Conservation (phyloP, 2,329 filamentous ascomycete genomes). For the Dactylellina leptospora region DNA sequence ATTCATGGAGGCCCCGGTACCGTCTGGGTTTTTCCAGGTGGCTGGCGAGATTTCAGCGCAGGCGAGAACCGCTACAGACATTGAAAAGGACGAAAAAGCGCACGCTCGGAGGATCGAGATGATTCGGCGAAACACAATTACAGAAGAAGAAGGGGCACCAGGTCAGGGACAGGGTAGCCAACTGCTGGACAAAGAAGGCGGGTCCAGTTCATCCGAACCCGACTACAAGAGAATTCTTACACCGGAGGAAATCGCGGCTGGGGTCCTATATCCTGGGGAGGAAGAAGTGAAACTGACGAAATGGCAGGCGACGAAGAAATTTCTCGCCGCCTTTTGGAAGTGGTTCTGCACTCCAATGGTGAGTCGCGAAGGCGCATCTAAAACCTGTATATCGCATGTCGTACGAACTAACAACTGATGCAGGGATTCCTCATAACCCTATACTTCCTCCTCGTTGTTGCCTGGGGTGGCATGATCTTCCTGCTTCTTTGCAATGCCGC, state of each 20-base stretch:
- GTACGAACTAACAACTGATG: conserved; percentile 19
- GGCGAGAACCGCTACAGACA: conserved; percentile 43
- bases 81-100: conserved; percentile 42
- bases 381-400: neutral
- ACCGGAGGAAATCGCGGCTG: conserved; percentile 70
- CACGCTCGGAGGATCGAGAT: conserved; percentile 36
- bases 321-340: conserved; percentile 71
- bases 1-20: conserved; percentile 40
- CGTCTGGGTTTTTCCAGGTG: conserved; percentile 47
- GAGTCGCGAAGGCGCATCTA: neutral
- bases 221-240: conserved; percentile 58
- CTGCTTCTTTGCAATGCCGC: conserved; percentile 79
- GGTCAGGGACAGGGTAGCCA: conserved; percentile 56
- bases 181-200: conserved; percentile 26
- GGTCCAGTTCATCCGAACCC: conserved; percentile 28
- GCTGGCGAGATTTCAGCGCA: conserved; percentile 54
- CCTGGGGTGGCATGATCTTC: conserved; percentile 92
- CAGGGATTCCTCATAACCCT: conserved; percentile 77
- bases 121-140: conserved; percentile 52
- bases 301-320: conserved; percentile 69
- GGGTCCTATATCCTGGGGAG: conserved; percentile 68
- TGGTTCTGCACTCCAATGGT: conserved; percentile 75
- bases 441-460: conserved; percentile 82
- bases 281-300: conserved; percentile 65
- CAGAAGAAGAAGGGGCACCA: conserved; percentile 56